phyloP scores from a whole-genome alignment of 208 protist genomes.

The Acanthamoeba healyi region DNA sequence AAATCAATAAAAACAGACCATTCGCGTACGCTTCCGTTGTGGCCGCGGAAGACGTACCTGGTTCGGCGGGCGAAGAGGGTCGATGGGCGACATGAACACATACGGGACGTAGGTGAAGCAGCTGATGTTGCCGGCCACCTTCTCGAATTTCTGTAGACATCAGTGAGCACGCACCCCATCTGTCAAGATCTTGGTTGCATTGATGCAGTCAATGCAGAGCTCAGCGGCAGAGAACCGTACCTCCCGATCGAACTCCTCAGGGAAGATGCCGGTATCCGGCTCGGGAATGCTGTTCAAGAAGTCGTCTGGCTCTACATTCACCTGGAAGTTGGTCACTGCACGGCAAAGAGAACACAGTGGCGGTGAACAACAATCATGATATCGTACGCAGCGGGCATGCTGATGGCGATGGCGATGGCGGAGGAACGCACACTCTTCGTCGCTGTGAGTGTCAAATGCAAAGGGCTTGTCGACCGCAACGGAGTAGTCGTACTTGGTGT shows the following conservation, averaged over 20 bases:
- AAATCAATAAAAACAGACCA: background rate
- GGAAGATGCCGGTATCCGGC: constrained; percentile 45
- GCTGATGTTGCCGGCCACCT: background rate
- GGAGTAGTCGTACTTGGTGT: constrained; percentile 56
- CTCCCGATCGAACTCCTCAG: constrained; percentile 37
- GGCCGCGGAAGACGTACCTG: background rate
- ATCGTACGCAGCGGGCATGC: no score
- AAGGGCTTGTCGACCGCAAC: constrained; percentile 36
- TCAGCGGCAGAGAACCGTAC: background rate
- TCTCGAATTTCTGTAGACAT: constrained; percentile 62
- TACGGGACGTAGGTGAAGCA: constrained; percentile 26
- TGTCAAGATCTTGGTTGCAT: no score
- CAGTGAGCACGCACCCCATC: background rate
- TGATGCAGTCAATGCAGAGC: no score
- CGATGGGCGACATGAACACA: constrained; percentile 14
- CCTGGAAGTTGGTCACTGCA: background rate
- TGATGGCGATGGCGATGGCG: no score
- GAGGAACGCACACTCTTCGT: constrained; percentile 31
- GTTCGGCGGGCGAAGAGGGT: constrained; percentile 26
- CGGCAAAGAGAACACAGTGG: background rate
- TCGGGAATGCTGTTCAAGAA: constrained; percentile 15
- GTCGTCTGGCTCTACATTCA: constrained; percentile 37
- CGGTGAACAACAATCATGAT: background rate
- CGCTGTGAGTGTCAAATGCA: background rate
- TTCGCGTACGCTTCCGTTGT: background rate